Evolutionary conservation across 441 rosid genomes (phyloP).

Genomic region (Biscutella laevigata): DNA sequence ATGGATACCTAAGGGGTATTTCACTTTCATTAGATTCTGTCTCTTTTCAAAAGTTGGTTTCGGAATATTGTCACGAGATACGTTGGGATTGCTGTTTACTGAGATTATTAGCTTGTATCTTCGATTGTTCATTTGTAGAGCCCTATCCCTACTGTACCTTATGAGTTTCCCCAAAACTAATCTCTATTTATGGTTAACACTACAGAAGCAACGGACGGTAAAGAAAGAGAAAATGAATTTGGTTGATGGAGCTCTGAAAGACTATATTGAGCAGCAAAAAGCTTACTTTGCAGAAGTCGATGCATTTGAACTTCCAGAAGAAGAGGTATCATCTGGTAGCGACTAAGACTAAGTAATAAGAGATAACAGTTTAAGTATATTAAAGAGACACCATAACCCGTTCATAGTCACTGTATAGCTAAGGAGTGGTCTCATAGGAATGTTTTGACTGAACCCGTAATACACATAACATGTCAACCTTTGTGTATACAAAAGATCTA

Average conservation of each 20-base stretch:
- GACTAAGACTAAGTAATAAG: constrained; percentile 37
- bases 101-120: background rate
- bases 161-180: background rate
- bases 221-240: constrained; percentile 20
- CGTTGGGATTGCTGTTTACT: background rate
- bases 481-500: constrained; percentile 16
- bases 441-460: constrained; percentile 8
- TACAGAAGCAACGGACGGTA: constrained; percentile 34
- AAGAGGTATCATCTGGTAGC: constrained; percentile 53
- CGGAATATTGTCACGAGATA: constrained; percentile 2
- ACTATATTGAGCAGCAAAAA: constrained; percentile 54
- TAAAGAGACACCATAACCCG: constrained; percentile 14
- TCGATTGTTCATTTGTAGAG: background rate
- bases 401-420: constrained; percentile 23
- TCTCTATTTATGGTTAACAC: background rate
- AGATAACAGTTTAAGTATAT: constrained; percentile 15
- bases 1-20: background rate
- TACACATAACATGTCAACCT: constrained; percentile 8
- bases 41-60: background rate
- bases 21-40: background rate
- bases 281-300: constrained; percentile 77
- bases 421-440: constrained; percentile 13
- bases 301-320: constrained; percentile 62
- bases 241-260: constrained; percentile 28
- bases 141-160: background rate